phyloP scores from a whole-genome alignment of 139 green algal species.

The Haematococcus sp. region DNA sequence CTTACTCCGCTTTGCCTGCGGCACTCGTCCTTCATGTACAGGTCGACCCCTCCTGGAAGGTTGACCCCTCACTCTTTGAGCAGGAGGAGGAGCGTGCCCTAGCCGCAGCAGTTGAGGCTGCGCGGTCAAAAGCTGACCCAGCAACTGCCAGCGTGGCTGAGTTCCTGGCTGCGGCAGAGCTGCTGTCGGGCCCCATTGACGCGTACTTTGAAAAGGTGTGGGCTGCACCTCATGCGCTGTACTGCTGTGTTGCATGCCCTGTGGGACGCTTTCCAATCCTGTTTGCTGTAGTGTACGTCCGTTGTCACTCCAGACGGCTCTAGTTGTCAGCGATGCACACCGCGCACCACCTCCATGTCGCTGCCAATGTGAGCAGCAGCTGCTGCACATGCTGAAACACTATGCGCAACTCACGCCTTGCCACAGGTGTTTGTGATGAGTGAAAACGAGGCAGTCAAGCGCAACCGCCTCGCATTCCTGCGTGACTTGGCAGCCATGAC shows the following conservation, averaged over 20 bases:
- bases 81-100: conserved; percentile 74
- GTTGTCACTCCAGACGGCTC: no score
- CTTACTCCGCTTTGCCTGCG: no score
- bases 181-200: conserved; percentile 63
- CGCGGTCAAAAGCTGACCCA: conserved; percentile 19
- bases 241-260: no score
- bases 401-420: no score
- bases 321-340: no score
- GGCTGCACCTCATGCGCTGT: no score
- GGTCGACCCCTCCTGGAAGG: conserved; percentile 30
- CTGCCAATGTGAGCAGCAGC: no score
- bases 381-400: no score
- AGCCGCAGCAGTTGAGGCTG: conserved; percentile 44
- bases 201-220: conserved; percentile 92
- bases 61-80: conserved; percentile 72
- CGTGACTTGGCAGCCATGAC: conserved; percentile 74
- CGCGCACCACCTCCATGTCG: no score
- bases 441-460: conserved; percentile 76
- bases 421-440: conserved; percentile 84
- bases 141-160: conserved; percentile 43
- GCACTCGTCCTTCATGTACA: conserved; percentile 20
- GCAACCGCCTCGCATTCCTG: conserved; percentile 88
- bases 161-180: conserved; percentile 60
- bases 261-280: no score
- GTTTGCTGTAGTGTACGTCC: no score